Evolutionary conservation across 768 basidiomycete genomes (phyloP).

Genomic region (Hypholoma sublateritium): DNA sequence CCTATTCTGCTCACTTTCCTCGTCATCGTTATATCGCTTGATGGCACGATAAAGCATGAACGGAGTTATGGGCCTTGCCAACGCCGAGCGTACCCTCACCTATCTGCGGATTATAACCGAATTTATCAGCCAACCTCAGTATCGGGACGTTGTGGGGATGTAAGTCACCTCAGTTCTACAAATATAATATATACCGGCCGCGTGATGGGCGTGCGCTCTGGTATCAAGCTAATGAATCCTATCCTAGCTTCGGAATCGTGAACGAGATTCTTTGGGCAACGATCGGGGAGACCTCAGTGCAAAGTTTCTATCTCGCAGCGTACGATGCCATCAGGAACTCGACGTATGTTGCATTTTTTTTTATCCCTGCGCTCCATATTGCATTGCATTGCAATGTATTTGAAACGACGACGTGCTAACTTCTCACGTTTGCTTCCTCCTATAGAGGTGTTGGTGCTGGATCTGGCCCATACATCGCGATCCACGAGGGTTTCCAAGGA

Average conservation of each 20-base stretch:
- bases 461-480: constrained; percentile 51
- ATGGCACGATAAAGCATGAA: constrained; percentile 41
- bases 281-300: constrained; percentile 48
- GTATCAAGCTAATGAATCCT: constrained; percentile 7
- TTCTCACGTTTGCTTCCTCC: constrained; percentile 8
- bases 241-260: constrained; percentile 50
- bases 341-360: constrained; percentile 29
- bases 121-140: constrained; percentile 82
- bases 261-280: constrained; percentile 62
- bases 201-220: not conserved
- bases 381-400: not conserved
- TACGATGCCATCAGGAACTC: constrained; percentile 44
- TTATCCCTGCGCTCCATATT: not conserved
- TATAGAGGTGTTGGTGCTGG: constrained; percentile 68
- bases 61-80: constrained; percentile 87
- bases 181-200: constrained; percentile 1
- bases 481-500: constrained; percentile 70
- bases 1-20: constrained; percentile 11
- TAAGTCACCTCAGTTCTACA: constrained; percentile 25
- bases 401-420: not conserved
- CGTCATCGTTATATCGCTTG: constrained; percentile 5
- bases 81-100: constrained; percentile 82
- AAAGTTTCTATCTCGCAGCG: constrained; percentile 46
- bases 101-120: constrained; percentile 80
- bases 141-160: constrained; percentile 71